Evolutionary conservation across 768 basidiomycete species (phyloP), one percentile per base, ranked within the genome.

Genomic region (Hericium erinaceus): DNA sequence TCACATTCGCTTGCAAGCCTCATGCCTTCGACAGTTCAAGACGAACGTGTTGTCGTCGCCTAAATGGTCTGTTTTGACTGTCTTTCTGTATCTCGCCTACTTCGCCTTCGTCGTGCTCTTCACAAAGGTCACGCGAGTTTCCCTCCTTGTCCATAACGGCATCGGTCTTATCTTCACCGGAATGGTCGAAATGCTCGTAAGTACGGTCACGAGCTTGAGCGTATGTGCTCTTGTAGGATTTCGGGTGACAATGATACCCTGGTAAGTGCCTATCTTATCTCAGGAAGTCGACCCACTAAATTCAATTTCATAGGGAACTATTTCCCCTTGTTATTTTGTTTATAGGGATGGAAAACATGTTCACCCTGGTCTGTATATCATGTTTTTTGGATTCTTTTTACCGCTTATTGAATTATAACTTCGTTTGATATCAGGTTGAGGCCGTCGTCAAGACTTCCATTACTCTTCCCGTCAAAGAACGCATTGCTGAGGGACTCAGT

Each of bases 271-370:
- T 55, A 48, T 26, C 57, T 57, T 40, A 18, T 50, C n/a, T 57
- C 2, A 6, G 55, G 22, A 52, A 39, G 24, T 39, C 24, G 6
- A 48, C 49, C 48, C 39, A 33, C 4, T 8, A 10, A 33, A 33
- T 33, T 33, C 1, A 8, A 8, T 8, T 33, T 6, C 8, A 10
- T 58, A 92, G 90, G 90, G 86, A 89, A 67, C 72, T 95, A 44
- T 76, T 99, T 54, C 95, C 95, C 1, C 89, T 98, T 58, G 88
- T 97, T 39, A 93, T 99, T 53, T 82, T 94, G 7, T 95, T 98
- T 62, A 89, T 95, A 13, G 95, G 95, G 2, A 89, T 92, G 2
- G 95, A 98, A 73, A 98, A 98, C 65, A 98, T 98, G 95, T 91
- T 93, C 68, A 89, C 86, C 65, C 75, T 99, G 68, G 93, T 93